Conservation (phyloP, 1,139 yeast genomes). For the Pichia inconspicua region DNA sequence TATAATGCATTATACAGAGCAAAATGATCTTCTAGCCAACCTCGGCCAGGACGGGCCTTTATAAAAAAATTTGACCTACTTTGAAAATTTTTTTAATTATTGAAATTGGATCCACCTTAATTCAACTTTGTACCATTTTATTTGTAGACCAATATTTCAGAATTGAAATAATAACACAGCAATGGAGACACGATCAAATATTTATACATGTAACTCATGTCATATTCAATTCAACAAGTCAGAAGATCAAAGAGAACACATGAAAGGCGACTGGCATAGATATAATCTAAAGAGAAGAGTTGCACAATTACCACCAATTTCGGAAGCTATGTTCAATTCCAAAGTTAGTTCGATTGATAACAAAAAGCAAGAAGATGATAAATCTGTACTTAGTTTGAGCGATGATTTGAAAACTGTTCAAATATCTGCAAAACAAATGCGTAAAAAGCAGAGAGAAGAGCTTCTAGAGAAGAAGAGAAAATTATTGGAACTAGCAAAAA, state of each 20-base stretch:
- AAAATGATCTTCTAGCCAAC: too few relatives aligned
- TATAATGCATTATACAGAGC: too few relatives aligned
- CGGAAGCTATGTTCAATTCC: conserved; percentile 38
- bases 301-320: conserved; percentile 50
- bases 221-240: conserved; percentile 68
- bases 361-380: conserved; percentile 9
- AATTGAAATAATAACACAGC: not conserved
- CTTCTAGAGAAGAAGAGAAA: conserved; percentile 54
- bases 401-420: conserved; percentile 26
- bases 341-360: conserved; percentile 35
- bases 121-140: too few relatives aligned
- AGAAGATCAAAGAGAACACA: conserved; percentile 78
- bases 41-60: too few relatives aligned
- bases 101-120: too few relatives aligned
- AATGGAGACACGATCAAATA: conserved; percentile 9
- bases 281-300: conserved; percentile 56
- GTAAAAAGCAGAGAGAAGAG: conserved; percentile 59
- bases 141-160: too few relatives aligned
- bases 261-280: conserved; percentile 82
- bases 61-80: too few relatives aligned
- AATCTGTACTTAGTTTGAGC: conserved; percentile 1
- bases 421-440: conserved; percentile 53
- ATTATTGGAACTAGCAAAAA: conserved; percentile 53
- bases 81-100: too few relatives aligned
- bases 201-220: conserved; percentile 79